Conservation (phyloP, 2,329 filamentous ascomycete genomes). For the Aphanocladium album region DNA sequence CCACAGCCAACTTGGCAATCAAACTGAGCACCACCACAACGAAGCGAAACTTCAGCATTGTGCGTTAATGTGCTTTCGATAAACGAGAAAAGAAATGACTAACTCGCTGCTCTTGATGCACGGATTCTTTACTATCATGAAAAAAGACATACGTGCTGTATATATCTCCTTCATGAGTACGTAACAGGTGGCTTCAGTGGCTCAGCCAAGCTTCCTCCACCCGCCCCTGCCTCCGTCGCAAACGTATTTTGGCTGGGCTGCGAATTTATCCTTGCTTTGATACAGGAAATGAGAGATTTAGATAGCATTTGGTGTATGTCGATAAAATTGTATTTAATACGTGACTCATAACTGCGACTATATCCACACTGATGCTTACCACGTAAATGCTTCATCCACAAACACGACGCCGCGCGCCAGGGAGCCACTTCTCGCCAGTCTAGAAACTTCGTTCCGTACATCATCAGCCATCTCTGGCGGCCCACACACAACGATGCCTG, state of each 20-base stretch:
- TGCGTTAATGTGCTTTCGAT: too few relatives aligned
- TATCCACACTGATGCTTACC: slow-evolving; percentile 15
- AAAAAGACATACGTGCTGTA: background rate
- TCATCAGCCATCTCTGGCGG: slow-evolving; percentile 26
- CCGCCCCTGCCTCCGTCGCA: background rate
- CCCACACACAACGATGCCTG: slow-evolving; percentile 26
- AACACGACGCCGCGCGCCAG: slow-evolving; percentile 20
- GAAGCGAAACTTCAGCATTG: too few relatives aligned
- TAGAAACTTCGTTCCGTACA: slow-evolving; percentile 20
- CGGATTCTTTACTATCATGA: too few relatives aligned
- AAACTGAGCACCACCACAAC: too few relatives aligned
- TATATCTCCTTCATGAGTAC: background rate
- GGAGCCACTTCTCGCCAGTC: slow-evolving; percentile 16
- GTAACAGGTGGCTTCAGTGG: background rate
- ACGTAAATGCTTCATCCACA: slow-evolving; percentile 24
- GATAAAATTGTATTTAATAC: background rate
- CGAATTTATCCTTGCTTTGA: background rate
- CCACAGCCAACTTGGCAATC: too few relatives aligned
- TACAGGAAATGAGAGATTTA: background rate
- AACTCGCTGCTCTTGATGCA: too few relatives aligned
- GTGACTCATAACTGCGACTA: background rate
- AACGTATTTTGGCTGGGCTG: background rate
- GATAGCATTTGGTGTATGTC: too few relatives aligned
- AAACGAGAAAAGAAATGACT: too few relatives aligned
- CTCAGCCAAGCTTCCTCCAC: background rate